A percentile compares a stretch with the other conserved stretches of the same genome.
phyloP scores from a whole-genome alignment of 805 yeast species.

The Lachancea fermentati region DNA sequence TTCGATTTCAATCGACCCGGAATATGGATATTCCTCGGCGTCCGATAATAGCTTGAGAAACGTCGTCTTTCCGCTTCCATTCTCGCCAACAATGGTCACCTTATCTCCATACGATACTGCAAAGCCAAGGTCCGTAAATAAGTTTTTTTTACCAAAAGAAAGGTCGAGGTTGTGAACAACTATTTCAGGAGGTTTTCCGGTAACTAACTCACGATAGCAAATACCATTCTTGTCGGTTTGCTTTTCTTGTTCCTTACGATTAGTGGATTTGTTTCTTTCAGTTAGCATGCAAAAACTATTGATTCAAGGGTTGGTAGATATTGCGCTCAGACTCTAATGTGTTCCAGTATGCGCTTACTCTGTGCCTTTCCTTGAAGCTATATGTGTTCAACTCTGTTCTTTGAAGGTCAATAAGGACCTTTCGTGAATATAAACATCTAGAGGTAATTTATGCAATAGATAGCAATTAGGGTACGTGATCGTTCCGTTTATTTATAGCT shows the following conservation, averaged over 20 bases:
- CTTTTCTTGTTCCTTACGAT: constrained; percentile 5
- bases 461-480: too few relatives aligned
- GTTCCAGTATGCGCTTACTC: too few relatives aligned
- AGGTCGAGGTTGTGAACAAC: constrained; percentile 11
- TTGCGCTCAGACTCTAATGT: too few relatives aligned
- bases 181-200: constrained; percentile 13
- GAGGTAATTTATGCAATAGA: too few relatives aligned
- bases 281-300: constrained; percentile 3
- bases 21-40: constrained; percentile 18
- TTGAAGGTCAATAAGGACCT: too few relatives aligned
- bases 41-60: constrained; percentile 43
- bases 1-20: constrained; percentile 14
- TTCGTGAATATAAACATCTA: too few relatives aligned
- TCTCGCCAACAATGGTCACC: constrained; percentile 45
- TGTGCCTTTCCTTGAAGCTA: too few relatives aligned
- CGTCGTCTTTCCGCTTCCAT: constrained; percentile 48
- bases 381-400: too few relatives aligned
- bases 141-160: constrained; percentile 12
- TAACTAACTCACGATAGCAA: constrained; percentile 11
- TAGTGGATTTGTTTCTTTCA: constrained; percentile 5
- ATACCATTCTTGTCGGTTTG: constrained; percentile 12
- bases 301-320: too few relatives aligned
- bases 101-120: constrained; percentile 13
- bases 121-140: constrained; percentile 14
- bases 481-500: too few relatives aligned